Conservation (phyloP, 2,329 filamentous ascomycete genomes). For the Curvularia hawaiiensis region DNA sequence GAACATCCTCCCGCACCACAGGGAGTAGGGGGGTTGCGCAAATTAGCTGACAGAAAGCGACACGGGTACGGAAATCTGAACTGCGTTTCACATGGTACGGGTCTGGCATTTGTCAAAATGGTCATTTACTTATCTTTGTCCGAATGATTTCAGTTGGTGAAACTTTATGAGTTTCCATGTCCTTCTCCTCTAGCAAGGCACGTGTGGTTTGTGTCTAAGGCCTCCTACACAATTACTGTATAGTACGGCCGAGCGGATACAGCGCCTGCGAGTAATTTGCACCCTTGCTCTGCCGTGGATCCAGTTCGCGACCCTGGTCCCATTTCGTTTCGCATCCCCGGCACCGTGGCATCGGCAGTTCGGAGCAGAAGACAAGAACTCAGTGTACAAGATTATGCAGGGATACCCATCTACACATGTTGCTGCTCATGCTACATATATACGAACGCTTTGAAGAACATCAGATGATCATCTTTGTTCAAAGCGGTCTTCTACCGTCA, state of each 20-base stretch:
- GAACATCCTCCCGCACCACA: neutral
- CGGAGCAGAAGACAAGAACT: neutral
- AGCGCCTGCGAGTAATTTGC: neutral
- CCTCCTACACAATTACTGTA: neutral
- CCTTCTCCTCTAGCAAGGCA: neutral
- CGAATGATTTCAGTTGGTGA: too few relatives aligned
- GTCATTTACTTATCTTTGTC: neutral
- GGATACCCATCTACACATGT: neutral
- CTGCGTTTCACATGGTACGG: neutral
- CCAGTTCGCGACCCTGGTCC: neutral
- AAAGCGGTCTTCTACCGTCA: slow-evolving; percentile 4
- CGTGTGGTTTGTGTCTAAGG: neutral
- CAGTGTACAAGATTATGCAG: neutral
- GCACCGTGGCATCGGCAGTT: neutral
- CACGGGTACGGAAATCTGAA: neutral
- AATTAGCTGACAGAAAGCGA: neutral
- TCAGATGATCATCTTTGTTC: neutral
- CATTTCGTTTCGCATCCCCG: neutral
- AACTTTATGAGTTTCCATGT: neutral
- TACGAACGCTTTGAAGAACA: neutral
- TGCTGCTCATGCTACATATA: neutral
- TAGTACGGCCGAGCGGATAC: neutral
- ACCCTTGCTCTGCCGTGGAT: neutral
- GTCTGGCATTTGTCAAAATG: neutral
- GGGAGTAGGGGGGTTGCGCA: neutral